Evolutionary conservation across 163 green algal species (phyloP), one percentile per base, ranked within the genome.

Genomic region (Chloroidium sp.): DNA sequence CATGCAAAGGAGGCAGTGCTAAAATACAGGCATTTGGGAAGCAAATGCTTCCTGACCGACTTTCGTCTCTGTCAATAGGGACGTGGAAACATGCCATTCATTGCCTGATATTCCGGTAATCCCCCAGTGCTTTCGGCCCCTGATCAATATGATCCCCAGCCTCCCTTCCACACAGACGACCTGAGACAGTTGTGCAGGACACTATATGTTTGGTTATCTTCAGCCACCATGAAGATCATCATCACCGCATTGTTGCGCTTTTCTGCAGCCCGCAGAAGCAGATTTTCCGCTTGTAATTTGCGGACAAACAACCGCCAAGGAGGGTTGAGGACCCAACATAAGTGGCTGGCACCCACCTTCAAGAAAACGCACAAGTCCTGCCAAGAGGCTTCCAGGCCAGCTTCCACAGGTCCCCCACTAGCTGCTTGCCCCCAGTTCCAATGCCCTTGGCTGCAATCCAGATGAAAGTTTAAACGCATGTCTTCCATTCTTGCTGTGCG

Each of bases 311-410:
- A 1, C 78, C 67, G 57, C 2, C 36, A 62, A 58, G 78, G 0
- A 2, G 57, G 1, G 4, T 59, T 74, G 12, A 76, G 64, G 36
- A 3, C 1, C n/a, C 10, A 72, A 14, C 4, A 58, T 67, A 1
- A 14, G 36, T 57, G 62, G 77, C 64, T 69, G 81, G 83, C 88
- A 59, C 85, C 72, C 69, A 81, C 79, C 83, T 93, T 94, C 0
- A 95, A 82, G 64, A 96, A 97, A 0, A 62, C 64, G 0, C 84
- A 85, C 75, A 96, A 79, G 61, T 87, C 81, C 62, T 75, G 82
- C 92, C 92, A 96, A 0, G 88, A 76, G 0, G 81, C 82, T 2
- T 75, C 74, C 77, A 93, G 77, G 12, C 83, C 77, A 69, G 69
- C 74, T 3, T 75, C 78, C n/a, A 4, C 62, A 2, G 76, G 3